Conservation (phyloP, 768 basidiomycete species). For the Tylopilus plumbeoviolaceoides region DNA sequence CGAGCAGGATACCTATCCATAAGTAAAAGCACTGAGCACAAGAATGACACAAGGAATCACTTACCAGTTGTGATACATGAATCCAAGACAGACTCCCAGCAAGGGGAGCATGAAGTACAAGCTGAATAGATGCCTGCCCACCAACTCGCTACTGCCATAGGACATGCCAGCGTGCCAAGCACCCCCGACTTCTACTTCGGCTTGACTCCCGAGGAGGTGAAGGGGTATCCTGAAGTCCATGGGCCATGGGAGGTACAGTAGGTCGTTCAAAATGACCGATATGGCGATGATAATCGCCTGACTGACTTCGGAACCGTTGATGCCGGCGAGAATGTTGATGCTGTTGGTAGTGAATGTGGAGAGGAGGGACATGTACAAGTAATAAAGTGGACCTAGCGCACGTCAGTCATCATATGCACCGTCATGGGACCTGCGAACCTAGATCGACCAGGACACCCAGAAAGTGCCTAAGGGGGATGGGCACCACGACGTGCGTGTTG, state of each 20-base stretch:
- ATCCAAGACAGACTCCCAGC: constrained; percentile 83
- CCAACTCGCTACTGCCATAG: constrained; percentile 79
- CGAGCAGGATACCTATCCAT: constrained; percentile 88
- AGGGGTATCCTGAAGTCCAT: constrained; percentile 67
- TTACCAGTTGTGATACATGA: constrained; percentile 95
- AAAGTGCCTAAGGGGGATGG: constrained; percentile 69
- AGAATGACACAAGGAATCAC: constrained; percentile 24
- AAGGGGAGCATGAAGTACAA: constrained; percentile 96
- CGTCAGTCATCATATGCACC: constrained; percentile 3
- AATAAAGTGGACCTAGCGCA: constrained; percentile 81
- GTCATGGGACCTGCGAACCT: constrained; percentile 51
- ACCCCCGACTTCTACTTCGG: constrained; percentile 72
- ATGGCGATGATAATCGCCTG: constrained; percentile 91
- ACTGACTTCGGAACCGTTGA: constrained; percentile 93
- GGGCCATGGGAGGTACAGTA: constrained; percentile 91
- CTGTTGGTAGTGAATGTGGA: constrained; percentile 97
- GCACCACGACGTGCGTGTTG: constrained; percentile 90
- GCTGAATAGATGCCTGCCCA: constrained; percentile 92
- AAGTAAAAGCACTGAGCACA: neutral
- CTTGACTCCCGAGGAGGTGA: constrained; percentile 60
- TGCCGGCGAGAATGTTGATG: constrained; percentile 97
- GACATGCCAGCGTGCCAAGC: constrained; percentile 83
- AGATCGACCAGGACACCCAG: constrained; percentile 82
- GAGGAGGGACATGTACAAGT: constrained; percentile 91
- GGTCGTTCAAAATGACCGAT: constrained; percentile 88